phyloP scores from a whole-genome alignment of 768 basidiomycete genomes.

The Trametes sanguinea region DNA sequence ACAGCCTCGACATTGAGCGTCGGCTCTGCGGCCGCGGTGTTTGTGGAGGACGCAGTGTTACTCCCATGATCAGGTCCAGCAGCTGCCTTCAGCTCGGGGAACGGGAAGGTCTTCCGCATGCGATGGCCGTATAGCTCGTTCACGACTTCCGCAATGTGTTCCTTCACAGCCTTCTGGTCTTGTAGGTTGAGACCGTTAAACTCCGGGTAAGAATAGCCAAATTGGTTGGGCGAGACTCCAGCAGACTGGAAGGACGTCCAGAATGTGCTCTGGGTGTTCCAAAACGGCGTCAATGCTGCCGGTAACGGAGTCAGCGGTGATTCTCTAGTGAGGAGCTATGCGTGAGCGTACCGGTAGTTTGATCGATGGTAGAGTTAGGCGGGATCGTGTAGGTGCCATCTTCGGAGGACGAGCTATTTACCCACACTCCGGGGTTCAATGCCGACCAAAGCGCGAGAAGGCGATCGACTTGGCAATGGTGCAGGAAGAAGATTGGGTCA shows the following conservation, averaged over 20 bases:
- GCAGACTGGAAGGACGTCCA: conserved; percentile 41
- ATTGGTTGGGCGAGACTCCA: conserved; percentile 29
- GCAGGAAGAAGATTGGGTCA: conserved; percentile 57
- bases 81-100: background rate
- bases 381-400: conserved; percentile 21
- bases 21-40: background rate
- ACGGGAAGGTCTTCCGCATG: background rate
- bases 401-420: conserved; percentile 23
- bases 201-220: conserved; percentile 55
- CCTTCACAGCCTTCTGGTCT: conserved; percentile 17
- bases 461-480: conserved; percentile 56
- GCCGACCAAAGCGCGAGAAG: conserved; percentile 54
- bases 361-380: conserved; percentile 14
- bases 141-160: conserved; percentile 38
- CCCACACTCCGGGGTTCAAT: conserved; percentile 45
- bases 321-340: background rate
- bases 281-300: conserved; percentile 50
- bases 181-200: conserved; percentile 43
- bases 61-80: background rate
- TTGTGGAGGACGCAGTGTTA: background rate
- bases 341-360: conserved; percentile 8
- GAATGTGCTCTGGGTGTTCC: conserved; percentile 39
- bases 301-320: background rate
- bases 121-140: conserved; percentile 35
- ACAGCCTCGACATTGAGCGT: background rate